These are phyloP conservation scores for Lecanicillium sp. DNA, from an alignment of 2,329 filamentous ascomycete species.

Conservation along the genomic window DNA sequence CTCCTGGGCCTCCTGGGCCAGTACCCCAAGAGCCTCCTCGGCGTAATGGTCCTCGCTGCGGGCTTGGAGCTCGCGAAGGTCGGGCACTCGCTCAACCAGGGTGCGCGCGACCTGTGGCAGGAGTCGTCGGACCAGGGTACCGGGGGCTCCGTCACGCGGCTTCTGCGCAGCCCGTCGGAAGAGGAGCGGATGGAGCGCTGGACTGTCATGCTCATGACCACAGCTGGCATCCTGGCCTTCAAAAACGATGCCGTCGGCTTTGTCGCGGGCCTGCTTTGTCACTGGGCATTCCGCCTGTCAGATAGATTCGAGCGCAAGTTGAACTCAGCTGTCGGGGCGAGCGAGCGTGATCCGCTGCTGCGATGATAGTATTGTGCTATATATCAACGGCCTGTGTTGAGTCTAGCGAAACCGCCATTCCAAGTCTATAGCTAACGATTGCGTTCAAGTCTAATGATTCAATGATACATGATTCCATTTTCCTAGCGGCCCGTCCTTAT, in stretches of 20 bases:
- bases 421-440: constrained; percentile 2
- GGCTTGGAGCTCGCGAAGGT: constrained; percentile 84
- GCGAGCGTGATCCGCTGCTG: constrained; percentile 28
- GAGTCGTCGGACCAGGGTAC: constrained; percentile 37
- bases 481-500: neutral
- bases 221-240: constrained; percentile 75
- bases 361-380: constrained; percentile 15
- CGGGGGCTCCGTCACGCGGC: constrained; percentile 31
- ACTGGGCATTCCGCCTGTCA: constrained; percentile 56
- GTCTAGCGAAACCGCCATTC: neutral
- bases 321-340: constrained; percentile 16
- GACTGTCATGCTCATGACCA: constrained; percentile 86
- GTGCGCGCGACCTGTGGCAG: constrained; percentile 55
- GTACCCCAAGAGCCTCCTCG: constrained; percentile 73
- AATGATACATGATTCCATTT: neutral
- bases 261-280: constrained; percentile 71
- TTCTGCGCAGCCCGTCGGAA: constrained; percentile 51
- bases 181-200: constrained; percentile 69
- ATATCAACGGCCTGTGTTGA: neutral
- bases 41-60: constrained; percentile 84
- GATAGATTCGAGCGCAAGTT: constrained; percentile 38
- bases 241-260: constrained; percentile 89
- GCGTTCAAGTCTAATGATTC: too few relatives aligned
- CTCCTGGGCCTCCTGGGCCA: constrained; percentile 63
- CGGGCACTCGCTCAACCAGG: constrained; percentile 76